Base-by-base conservation (phyloP, 2,329 filamentous ascomycete genomes). In the Hymenoscyphus albidus region DNA sequence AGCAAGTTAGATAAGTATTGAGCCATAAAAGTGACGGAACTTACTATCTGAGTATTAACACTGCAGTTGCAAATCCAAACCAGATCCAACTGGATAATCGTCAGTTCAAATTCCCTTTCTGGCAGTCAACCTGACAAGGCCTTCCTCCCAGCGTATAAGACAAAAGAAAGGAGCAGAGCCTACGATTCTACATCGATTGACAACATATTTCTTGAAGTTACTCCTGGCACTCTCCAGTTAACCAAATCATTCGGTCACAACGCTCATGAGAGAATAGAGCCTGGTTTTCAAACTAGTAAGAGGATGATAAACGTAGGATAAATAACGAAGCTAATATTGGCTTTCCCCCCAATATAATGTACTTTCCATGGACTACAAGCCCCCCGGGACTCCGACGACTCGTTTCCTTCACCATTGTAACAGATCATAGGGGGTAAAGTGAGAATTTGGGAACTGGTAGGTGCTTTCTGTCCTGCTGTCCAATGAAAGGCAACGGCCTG, bases 21-120 rank as follows among this genome's bases (percentile, higher is more conserved):
- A 14, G 14, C 39, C 22, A 12, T 59, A 22, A 16, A 51, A 38
- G 32, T 39, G 42, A 42, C 32, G 27, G 40, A 56, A 68, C 63
- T 68, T 72, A 82, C 80, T 80, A 75, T 72, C 80, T 74, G 13
- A 48, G 18, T 31, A 60, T 32, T n/a, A 60, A 57, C 12, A 57
- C 54, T 27, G 16, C 13, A n/a, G 77, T 74, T 2, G 77, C 77
- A 64, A 82, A 59, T 38, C 74, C 73, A 65, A 80, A 83, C 79
- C 80, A 80, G 10, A 73, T 77, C 80, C 80, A 82, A 12, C 44
- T 51, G 22, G 7, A 27, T 44, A 27, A 27, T 51, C n/a, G 44
- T 51, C 44, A 51, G 18, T 51, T 13, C 12, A 12, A 3, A 22
- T 12, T 22, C 44, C 18, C 4, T 12, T 51, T 51, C 22, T 22